Evolutionary conservation across 495 filamentous ascomycete species (phyloP).

Genomic region (Cercophora newfieldiana): DNA sequence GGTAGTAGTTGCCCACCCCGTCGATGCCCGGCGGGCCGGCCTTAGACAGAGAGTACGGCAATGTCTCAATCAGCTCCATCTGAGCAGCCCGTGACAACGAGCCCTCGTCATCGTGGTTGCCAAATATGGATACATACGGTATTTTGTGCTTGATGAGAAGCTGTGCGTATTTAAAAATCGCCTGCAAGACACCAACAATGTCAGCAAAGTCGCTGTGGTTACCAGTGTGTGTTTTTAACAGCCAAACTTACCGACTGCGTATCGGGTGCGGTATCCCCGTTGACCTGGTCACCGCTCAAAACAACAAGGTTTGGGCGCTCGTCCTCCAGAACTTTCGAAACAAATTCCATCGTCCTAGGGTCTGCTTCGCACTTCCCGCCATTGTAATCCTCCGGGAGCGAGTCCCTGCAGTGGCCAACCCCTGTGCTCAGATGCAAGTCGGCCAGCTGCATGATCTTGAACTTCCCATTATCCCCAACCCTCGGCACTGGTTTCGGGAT

Average conservation of each 20-base stretch:
- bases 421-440: conserved; percentile 93
- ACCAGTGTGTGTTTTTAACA: background rate
- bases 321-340: conserved; percentile 76
- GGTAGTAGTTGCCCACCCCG: conserved; percentile 90
- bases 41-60: conserved; percentile 85
- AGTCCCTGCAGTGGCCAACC: conserved; percentile 78
- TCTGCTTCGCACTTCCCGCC: conserved; percentile 87
- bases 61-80: conserved; percentile 80
- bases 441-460: conserved; percentile 94
- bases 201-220: conserved; percentile 7
- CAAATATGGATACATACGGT: conserved; percentile 92
- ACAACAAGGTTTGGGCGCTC: conserved; percentile 92
- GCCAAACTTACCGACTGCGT: conserved; percentile 64
- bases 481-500: conserved; percentile 66
- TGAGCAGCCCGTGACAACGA: conserved; percentile 70
- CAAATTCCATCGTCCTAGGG: conserved; percentile 85
- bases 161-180: conserved; percentile 91
- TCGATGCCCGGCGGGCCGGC: conserved; percentile 81
- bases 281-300: conserved; percentile 90
- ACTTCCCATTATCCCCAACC: conserved; percentile 84
- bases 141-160: conserved; percentile 83
- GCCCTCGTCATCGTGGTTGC: conserved; percentile 96
- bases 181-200: conserved; percentile 48
- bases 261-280: conserved; percentile 89
- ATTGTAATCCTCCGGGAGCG: conserved; percentile 67